These are phyloP conservation scores for Thraustochytrium sp. DNA, from an alignment of 352 stramenopile species.

Conservation along the genomic window DNA sequence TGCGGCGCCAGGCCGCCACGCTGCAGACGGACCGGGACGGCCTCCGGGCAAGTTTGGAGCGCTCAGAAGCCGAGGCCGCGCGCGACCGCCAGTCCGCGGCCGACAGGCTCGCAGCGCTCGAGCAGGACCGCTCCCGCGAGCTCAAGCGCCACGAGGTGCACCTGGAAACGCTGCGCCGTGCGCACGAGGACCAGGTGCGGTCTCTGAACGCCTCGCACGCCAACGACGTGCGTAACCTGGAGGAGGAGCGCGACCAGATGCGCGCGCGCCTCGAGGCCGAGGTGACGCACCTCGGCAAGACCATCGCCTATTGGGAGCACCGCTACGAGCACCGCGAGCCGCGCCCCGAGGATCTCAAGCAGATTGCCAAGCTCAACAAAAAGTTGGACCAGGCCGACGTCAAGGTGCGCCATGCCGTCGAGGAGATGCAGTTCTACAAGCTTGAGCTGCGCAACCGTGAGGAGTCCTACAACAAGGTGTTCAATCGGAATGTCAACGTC, in stretches of 20 bases:
- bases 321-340: conserved; percentile 47
- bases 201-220: conserved; percentile 33
- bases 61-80: background rate
- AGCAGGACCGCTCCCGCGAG: conserved; percentile 46
- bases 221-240: conserved; percentile 49
- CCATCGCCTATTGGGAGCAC: conserved; percentile 39
- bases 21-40: background rate
- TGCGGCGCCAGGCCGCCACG: background rate
- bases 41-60: background rate
- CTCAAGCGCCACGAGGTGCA: background rate
- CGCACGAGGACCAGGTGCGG: background rate
- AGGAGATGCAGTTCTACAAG: conserved; percentile 87
- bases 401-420: conserved; percentile 61
- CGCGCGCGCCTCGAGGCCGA: conserved; percentile 55
- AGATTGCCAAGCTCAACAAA: conserved; percentile 66
- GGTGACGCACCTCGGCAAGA: background rate
- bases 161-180: background rate
- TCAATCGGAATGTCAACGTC: conserved; percentile 70
- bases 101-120: conserved; percentile 47
- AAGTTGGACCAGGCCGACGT: conserved; percentile 64
- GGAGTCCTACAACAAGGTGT: conserved; percentile 88
- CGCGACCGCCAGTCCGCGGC: conserved; percentile 31
- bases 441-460: conserved; percentile 82
- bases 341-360: conserved; percentile 65
- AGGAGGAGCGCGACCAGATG: conserved; percentile 55